phyloP scores from a whole-genome alignment of 352 stramenopile species.

The Phytophthora sp. region DNA sequence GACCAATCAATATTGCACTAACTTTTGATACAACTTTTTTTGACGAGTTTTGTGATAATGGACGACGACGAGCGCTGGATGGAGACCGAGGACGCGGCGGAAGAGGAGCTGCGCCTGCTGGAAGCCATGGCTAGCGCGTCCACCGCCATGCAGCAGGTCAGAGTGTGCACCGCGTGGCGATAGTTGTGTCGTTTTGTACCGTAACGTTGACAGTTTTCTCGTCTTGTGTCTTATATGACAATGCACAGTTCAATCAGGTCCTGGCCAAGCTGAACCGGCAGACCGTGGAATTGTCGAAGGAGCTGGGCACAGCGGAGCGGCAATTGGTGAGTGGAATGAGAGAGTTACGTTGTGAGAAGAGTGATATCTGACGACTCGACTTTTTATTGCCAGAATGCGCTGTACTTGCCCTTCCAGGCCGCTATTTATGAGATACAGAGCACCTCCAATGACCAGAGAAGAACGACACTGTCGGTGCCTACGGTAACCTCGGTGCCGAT shows the following conservation, averaged over 20 bases:
- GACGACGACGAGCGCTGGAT: slow-evolving; percentile 33
- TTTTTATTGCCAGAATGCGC: slow-evolving; percentile 53
- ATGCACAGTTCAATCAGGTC: slow-evolving; percentile 65
- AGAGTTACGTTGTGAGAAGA: background rate
- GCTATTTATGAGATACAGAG: slow-evolving; percentile 68
- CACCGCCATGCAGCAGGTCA: slow-evolving; percentile 50
- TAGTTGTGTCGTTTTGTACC: background rate
- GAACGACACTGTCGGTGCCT: slow-evolving; percentile 22
- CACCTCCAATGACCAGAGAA: slow-evolving; percentile 23
- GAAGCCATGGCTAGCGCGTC: slow-evolving; percentile 49
- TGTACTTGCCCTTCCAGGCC: slow-evolving; percentile 63
- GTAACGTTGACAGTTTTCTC: too few relatives aligned
- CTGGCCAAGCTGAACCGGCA: slow-evolving; percentile 55
- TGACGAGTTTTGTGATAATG: slow-evolving; percentile 21
- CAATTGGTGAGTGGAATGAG: slow-evolving; percentile 44
- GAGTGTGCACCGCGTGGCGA: background rate
- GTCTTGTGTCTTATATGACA: too few relatives aligned
- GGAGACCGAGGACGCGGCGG: slow-evolving; percentile 40
- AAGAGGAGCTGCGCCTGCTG: slow-evolving; percentile 59
- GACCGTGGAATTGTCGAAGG: slow-evolving; percentile 53
- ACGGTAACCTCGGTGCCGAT: slow-evolving; percentile 19
- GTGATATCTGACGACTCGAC: slow-evolving; percentile 1
- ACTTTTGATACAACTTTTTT: background rate
- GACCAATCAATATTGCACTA: slow-evolving; percentile 9
- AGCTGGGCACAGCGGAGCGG: slow-evolving; percentile 52